Percentiles rank a stretch among this genome's conserved stretches.
phyloP scores from a whole-genome alignment of 192 early-diverging fungal species.

The Diversispora eburnea region DNA sequence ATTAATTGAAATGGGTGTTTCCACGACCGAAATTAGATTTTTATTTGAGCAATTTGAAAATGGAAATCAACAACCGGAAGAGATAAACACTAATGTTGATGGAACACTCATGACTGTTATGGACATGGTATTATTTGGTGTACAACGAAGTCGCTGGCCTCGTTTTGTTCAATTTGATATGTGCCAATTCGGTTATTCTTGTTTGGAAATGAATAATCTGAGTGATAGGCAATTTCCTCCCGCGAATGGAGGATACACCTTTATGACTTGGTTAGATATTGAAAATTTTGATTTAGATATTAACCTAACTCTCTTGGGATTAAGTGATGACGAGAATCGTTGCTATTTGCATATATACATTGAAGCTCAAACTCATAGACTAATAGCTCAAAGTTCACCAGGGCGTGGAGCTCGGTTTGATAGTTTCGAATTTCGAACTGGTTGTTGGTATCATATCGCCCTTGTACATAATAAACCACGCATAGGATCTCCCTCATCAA shows the following conservation, averaged over 20 bases:
- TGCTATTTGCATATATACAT: slow-evolving; percentile 44
- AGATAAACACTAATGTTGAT: slow-evolving; percentile 36
- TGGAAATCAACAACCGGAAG: slow-evolving; percentile 35
- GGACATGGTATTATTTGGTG: slow-evolving; percentile 54
- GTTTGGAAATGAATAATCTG: slow-evolving; percentile 44
- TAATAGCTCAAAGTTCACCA: slow-evolving; percentile 43
- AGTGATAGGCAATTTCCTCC: slow-evolving; percentile 54
- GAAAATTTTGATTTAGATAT: slow-evolving; percentile 49
- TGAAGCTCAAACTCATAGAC: slow-evolving; percentile 44
- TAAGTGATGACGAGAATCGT: slow-evolving; percentile 48
- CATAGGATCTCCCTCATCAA: slow-evolving; percentile 40
- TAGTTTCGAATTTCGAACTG: slow-evolving; percentile 49
- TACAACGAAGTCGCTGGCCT: slow-evolving; percentile 54
- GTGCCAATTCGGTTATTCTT: slow-evolving; percentile 30
- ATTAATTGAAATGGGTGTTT: slow-evolving; percentile 55
- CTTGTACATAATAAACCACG: slow-evolving; percentile 61
- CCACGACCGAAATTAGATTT: slow-evolving; percentile 50
- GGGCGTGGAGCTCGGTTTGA: slow-evolving; percentile 49
- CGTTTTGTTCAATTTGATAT: slow-evolving; percentile 62
- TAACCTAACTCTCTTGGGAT: slow-evolving; percentile 43
- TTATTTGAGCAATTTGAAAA: slow-evolving; percentile 51
- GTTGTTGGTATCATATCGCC: slow-evolving; percentile 65
- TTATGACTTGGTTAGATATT: slow-evolving; percentile 59
- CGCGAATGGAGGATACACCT: slow-evolving; percentile 51
- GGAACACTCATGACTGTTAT: slow-evolving; percentile 31